Evolutionary conservation across 768 basidiomycete genomes (phyloP).

Genomic region (Paxillus rubicundulus): DNA sequence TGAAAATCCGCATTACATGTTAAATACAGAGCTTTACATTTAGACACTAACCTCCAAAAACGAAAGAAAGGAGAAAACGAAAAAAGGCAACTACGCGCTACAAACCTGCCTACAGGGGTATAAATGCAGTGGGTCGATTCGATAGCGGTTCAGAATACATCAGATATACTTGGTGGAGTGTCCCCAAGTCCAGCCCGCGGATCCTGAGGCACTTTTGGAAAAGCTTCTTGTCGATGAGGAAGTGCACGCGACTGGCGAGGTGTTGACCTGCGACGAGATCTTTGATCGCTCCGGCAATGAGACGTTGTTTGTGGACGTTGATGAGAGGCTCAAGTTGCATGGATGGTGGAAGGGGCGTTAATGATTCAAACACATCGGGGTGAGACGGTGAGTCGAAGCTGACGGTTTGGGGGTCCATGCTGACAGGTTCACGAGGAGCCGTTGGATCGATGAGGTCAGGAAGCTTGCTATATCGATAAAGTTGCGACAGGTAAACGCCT

Average conservation of each 20-base stretch:
- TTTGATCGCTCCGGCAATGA: conserved; percentile 79
- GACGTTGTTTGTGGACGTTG: conserved; percentile 85
- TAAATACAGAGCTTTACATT: background rate
- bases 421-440: conserved; percentile 65
- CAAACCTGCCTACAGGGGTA: conserved; percentile 16
- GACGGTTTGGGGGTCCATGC: conserved; percentile 58
- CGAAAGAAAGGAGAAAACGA: background rate
- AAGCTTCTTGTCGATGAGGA: conserved; percentile 68
- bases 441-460: conserved; percentile 85
- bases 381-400: conserved; percentile 68
- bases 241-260: conserved; percentile 69
- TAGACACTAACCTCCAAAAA: background rate
- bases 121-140: conserved; percentile 16
- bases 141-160: conserved; percentile 32
- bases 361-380: conserved; percentile 75
- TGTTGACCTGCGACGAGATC: conserved; percentile 80
- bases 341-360: conserved; percentile 68
- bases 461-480: conserved; percentile 60
- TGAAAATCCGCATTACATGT: background rate
- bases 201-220: conserved; percentile 74
- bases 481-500: conserved; percentile 78
- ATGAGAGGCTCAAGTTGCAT: conserved; percentile 84
- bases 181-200: conserved; percentile 58
- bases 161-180: conserved; percentile 47
- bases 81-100: background rate